These are phyloP conservation scores for Lyophyllum decastes DNA, from an alignment of 768 basidiomycete genomes.

Conservation along the genomic window DNA sequence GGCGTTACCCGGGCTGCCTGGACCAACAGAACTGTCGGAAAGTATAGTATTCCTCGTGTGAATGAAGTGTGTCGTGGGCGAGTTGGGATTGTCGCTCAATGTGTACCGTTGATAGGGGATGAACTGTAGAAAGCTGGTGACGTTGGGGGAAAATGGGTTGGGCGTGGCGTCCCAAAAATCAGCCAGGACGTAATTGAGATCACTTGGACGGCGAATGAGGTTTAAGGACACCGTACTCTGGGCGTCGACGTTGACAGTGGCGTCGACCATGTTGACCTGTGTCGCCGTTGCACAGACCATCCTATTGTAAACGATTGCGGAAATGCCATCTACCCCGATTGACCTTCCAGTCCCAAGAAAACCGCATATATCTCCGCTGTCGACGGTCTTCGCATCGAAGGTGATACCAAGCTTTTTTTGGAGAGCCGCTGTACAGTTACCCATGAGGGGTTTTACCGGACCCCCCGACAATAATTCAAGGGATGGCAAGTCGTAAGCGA, in stretches of 20 bases:
- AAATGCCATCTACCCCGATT: background rate
- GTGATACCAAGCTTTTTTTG: slow-evolving; percentile 3
- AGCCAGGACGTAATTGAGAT: slow-evolving; percentile 13
- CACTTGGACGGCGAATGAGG: slow-evolving; percentile 17
- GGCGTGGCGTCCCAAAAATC: slow-evolving; percentile 1
- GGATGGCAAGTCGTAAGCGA: slow-evolving; percentile 1
- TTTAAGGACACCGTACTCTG: background rate
- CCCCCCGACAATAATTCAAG: background rate
- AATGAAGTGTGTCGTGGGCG: slow-evolving; percentile 11
- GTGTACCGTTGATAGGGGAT: slow-evolving; percentile 15
- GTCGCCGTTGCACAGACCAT: slow-evolving; percentile 21
- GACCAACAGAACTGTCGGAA: background rate
- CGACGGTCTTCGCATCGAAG: background rate
- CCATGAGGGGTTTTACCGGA: slow-evolving; percentile 6
- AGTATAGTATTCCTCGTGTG: background rate
- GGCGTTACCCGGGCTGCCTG: slow-evolving; percentile 11
- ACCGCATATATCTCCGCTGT: slow-evolving; percentile 11
- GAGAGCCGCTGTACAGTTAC: slow-evolving; percentile 12
- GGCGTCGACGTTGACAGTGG: slow-evolving; percentile 8
- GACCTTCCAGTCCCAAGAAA: slow-evolving; percentile 16
- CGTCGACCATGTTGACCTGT: slow-evolving; percentile 22
- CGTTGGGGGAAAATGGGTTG: background rate
- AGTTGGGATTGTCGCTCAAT: slow-evolving; percentile 2
- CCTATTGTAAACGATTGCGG: background rate
- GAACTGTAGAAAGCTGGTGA: slow-evolving; percentile 1